Percentiles rank a stretch among this genome's conserved stretches.
phyloP scores from a whole-genome alignment of 305 asterid species.

The Ilex paraguariensis region DNA sequence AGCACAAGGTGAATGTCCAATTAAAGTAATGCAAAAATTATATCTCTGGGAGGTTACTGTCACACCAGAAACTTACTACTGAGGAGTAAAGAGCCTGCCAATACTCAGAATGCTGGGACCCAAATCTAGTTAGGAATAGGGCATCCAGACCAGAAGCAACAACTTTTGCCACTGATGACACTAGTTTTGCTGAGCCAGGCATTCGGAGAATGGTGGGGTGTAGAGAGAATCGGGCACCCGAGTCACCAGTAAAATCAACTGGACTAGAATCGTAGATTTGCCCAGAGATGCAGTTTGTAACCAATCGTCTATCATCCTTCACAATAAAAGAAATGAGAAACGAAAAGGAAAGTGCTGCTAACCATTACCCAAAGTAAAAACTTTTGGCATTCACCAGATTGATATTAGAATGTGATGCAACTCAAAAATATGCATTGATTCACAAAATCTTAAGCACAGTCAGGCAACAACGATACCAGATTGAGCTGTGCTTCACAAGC shows the following conservation, averaged over 20 bases:
- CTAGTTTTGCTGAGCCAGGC: slow-evolving; percentile 76
- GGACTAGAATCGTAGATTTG: slow-evolving; percentile 95
- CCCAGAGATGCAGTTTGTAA: slow-evolving; percentile 74
- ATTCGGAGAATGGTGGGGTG: slow-evolving; percentile 53
- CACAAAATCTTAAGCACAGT: slow-evolving; percentile 1
- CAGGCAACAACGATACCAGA: slow-evolving; percentile 38
- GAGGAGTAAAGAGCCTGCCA: slow-evolving; percentile 82
- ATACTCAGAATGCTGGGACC: slow-evolving; percentile 67
- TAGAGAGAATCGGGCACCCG: slow-evolving; percentile 73
- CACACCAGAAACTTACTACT: slow-evolving; percentile 50
- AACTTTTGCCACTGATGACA: slow-evolving; percentile 63
- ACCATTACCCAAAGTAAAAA: slow-evolving; percentile 9
- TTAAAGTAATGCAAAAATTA: slow-evolving; percentile 8
- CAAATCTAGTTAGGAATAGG: slow-evolving; percentile 77
- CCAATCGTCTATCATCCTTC: slow-evolving; percentile 76
- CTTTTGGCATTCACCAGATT: background rate
- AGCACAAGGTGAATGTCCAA: slow-evolving; percentile 12
- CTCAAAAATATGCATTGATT: background rate
- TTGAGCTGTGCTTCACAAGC: slow-evolving; percentile 65
- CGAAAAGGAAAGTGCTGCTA: slow-evolving; percentile 6
- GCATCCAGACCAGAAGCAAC: slow-evolving; percentile 81
- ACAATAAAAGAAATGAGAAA: slow-evolving; percentile 20
- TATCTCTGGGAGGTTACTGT: slow-evolving; percentile 8
- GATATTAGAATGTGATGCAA: background rate
- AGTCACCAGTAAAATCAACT: slow-evolving; percentile 56